Percentiles rank a stretch among this genome's conserved stretches.
These are phyloP conservation scores for Leersia perrieri DNA, from an alignment of 176 grass and related monocot species.

Conservation along the genomic window DNA sequence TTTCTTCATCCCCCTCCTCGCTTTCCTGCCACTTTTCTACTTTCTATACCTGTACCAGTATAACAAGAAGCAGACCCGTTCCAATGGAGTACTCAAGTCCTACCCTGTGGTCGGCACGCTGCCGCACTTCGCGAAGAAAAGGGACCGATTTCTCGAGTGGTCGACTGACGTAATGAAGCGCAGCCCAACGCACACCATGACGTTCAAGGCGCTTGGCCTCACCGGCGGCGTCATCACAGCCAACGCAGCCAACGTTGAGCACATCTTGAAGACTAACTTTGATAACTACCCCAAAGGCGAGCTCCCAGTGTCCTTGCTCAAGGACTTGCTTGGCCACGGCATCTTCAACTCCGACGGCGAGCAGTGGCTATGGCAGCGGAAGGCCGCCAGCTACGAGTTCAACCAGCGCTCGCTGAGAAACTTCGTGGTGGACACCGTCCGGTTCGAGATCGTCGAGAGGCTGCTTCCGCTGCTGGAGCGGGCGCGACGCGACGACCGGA, in stretches of 20 bases:
- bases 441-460: slow-evolving; percentile 34
- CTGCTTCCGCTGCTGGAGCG: slow-evolving; percentile 50
- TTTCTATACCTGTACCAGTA: slow-evolving; percentile 21
- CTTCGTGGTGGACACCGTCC: slow-evolving; percentile 39
- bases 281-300: slow-evolving; percentile 62
- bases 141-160: slow-evolving; percentile 56
- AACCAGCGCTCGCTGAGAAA: slow-evolving; percentile 43
- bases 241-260: slow-evolving; percentile 56
- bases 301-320: slow-evolving; percentile 26
- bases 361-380: slow-evolving; percentile 66
- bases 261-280: slow-evolving; percentile 52
- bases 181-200: slow-evolving; percentile 59
- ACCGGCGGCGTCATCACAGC: slow-evolving; percentile 45
- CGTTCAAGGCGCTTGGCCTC: slow-evolving; percentile 37
- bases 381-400: slow-evolving; percentile 63
- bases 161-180: slow-evolving; percentile 32
- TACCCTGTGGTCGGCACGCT: slow-evolving; percentile 54
- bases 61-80: slow-evolving; percentile 19
- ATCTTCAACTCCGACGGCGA: slow-evolving; percentile 78
- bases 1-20: slow-evolving; percentile 24
- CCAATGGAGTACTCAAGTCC: slow-evolving; percentile 19
- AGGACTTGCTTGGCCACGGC: slow-evolving; percentile 68
- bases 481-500: neutral
- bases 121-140: slow-evolving; percentile 54
- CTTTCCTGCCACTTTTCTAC: slow-evolving; percentile 15